phyloP scores from a whole-genome alignment of 306 rosid genomes.

The Fagus crenata region DNA sequence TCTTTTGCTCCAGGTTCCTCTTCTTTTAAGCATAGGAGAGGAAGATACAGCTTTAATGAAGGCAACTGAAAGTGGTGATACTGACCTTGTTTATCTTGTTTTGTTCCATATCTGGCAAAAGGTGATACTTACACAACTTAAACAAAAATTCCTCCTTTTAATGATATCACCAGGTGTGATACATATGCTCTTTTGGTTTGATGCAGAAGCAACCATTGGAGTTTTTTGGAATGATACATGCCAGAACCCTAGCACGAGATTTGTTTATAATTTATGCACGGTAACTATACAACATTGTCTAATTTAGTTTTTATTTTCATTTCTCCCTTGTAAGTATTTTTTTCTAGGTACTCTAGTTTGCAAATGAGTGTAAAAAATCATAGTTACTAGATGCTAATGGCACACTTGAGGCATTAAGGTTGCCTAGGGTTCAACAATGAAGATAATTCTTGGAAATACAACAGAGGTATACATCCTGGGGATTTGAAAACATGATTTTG shows the following conservation, averaged over 20 bases:
- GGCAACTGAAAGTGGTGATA: slow-evolving; percentile 94
- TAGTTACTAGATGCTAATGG: background rate
- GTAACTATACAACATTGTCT: slow-evolving; percentile 41
- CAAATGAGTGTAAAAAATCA: background rate
- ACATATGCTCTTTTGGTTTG: slow-evolving; percentile 26
- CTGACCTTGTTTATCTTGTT: slow-evolving; percentile 95
- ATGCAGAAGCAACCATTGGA: slow-evolving; percentile 84
- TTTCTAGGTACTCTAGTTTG: slow-evolving; percentile 2
- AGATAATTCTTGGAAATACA: no score
- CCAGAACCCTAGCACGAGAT: slow-evolving; percentile 70
- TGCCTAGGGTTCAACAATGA: background rate
- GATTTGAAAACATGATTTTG: no score
- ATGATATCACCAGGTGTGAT: slow-evolving; percentile 7
- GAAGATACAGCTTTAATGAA: slow-evolving; percentile 84
- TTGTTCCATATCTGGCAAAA: slow-evolving; percentile 93
- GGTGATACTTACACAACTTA: slow-evolving; percentile 46
- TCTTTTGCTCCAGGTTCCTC: slow-evolving; percentile 71
- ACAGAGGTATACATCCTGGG: no score
- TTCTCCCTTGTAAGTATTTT: background rate
- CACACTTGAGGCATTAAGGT: background rate
- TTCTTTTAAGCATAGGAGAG: slow-evolving; percentile 95
- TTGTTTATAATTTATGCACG: slow-evolving; percentile 75
- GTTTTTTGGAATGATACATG: slow-evolving; percentile 77
- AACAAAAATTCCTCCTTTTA: background rate
- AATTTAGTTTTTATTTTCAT: background rate